Percentiles rank a stretch among this genome's conserved stretches.
These are phyloP conservation scores for Thamnidium elegans DNA, from an alignment of 192 early-diverging fungal genomes.

Conservation along the genomic window DNA sequence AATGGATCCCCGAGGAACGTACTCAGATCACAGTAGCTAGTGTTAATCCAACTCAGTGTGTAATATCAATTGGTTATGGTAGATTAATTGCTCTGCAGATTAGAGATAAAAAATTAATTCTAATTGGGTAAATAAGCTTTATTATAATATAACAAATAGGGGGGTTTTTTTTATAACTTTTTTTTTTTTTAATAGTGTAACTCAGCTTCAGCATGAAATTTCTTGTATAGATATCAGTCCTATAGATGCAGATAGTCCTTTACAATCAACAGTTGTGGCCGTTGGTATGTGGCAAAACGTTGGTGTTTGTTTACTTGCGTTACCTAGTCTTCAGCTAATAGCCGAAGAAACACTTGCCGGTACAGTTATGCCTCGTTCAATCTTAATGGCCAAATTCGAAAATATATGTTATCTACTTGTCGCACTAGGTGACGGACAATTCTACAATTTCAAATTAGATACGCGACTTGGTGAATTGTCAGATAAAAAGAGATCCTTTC, in stretches of 20 bases:
- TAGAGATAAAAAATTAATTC: constrained; percentile 31
- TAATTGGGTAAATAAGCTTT: constrained; percentile 42
- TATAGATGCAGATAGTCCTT: constrained; percentile 26
- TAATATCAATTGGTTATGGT: constrained; percentile 58
- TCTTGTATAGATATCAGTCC: constrained; percentile 71
- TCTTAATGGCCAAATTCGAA: constrained; percentile 69
- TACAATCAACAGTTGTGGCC: constrained; percentile 42
- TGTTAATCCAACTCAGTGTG: constrained; percentile 56
- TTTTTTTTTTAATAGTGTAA: constrained; percentile 18
- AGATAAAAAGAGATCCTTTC: constrained; percentile 59
- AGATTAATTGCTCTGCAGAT: constrained; percentile 60
- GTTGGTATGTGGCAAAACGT: constrained; percentile 77
- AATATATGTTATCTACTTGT: constrained; percentile 73
- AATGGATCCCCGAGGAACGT: constrained; percentile 47
- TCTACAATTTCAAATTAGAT: constrained; percentile 71
- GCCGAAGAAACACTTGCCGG: constrained; percentile 48
- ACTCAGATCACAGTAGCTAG: constrained; percentile 58
- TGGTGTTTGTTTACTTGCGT: constrained; percentile 54
- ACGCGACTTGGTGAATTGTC: constrained; percentile 27
- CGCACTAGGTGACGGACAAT: constrained; percentile 81
- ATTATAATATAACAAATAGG: neutral
- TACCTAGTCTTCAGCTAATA: constrained; percentile 55
- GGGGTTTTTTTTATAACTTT: neutral
- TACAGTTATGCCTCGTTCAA: constrained; percentile 67
- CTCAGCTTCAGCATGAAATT: constrained; percentile 61